Evolutionary conservation across 179 eudicot species (phyloP), one percentile per base, ranked within the genome.

Genomic region (Sideroxylon spinosum): DNA sequence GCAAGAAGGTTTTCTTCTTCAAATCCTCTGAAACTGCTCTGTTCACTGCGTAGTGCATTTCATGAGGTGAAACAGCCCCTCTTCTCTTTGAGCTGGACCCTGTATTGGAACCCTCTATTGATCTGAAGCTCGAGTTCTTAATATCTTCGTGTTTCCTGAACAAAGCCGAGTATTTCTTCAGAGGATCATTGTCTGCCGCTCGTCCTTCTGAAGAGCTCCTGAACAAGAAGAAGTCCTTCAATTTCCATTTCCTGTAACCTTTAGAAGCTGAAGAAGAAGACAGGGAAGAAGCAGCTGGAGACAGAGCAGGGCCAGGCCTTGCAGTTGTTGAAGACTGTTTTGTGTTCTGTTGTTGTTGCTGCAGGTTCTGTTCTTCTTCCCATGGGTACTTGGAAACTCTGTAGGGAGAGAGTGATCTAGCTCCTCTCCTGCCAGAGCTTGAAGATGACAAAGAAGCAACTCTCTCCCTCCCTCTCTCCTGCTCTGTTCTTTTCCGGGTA

Each of bases 201-300:
- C 90, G 76, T 11, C 97, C 97, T 48, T 93, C 97, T 23, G 97
- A 93, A 72, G 94, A 91, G 75, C 92, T 91, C n/a, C 97, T 85
- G 73, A 93, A 93, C 81, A 93, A 52, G 74, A 90, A 85, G 11
- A 91, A 86, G 75, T 93, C 95, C 79, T 82, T 91, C 79, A 93
- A 63, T 17, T 84, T 88, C 97, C 97, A 93, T 61, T 84, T 91
- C n/a, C 77, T 78, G 79, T 28, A 14, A 0, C 84, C 80, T 81
- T 71, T 81, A 70, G 66, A 75, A 7, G 60, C 19, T 0, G 81
- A 71, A 3, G 85, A 65, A 4, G 86, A 69, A 5, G 90, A 74
- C 57, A 20, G 61, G 55, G 80, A 0, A 1, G 77, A 60, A 44
- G 69, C 11, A 52, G 81, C 20, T 10, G 79, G 17, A 19, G 82